These are phyloP conservation scores for Phytopythium mirpurense DNA, from an alignment of 352 stramenopile species.

Conservation along the genomic window DNA sequence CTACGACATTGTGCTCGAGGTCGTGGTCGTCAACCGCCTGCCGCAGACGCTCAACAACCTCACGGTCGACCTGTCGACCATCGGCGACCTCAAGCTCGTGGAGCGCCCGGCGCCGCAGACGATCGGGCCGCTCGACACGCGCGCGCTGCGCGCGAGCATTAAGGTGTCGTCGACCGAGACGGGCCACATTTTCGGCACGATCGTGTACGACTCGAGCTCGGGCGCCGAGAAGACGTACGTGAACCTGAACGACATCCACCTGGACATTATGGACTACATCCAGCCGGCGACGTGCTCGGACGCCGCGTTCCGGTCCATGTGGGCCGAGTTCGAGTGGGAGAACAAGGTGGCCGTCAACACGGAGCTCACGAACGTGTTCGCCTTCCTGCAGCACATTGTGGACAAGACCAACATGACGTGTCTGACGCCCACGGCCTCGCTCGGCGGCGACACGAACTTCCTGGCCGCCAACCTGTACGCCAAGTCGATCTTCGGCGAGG, in stretches of 20 bases:
- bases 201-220: slow-evolving; percentile 97
- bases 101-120: slow-evolving; percentile 97
- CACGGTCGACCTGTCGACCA: slow-evolving; percentile 98
- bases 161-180: slow-evolving; percentile 99
- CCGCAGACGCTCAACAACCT: slow-evolving; percentile 98
- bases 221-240: slow-evolving; percentile 98
- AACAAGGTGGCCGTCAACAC: slow-evolving; percentile 99
- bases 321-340: slow-evolving; percentile 99
- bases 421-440: slow-evolving; percentile 92
- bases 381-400: slow-evolving; percentile 98
- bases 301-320: slow-evolving; percentile 99
- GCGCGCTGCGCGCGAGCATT: slow-evolving; percentile 97
- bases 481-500: slow-evolving; percentile 94
- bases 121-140: slow-evolving; percentile 96
- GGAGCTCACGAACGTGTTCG: slow-evolving; percentile 95
- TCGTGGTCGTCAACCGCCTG: slow-evolving; percentile 99
- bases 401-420: slow-evolving; percentile 99
- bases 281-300: slow-evolving; percentile 92
- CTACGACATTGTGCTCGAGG: slow-evolving; percentile 99
- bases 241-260: slow-evolving; percentile 99
- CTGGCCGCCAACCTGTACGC: slow-evolving; percentile 92
- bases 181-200: slow-evolving; percentile 99
- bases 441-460: slow-evolving; percentile 91
- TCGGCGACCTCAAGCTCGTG: slow-evolving; percentile 99
- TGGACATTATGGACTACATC: slow-evolving; percentile 99